Evolutionary conservation across 345 rosid genomes (phyloP), one percentile per base, ranked within the genome.

Genomic region (Xanthoceras sorbifolium): DNA sequence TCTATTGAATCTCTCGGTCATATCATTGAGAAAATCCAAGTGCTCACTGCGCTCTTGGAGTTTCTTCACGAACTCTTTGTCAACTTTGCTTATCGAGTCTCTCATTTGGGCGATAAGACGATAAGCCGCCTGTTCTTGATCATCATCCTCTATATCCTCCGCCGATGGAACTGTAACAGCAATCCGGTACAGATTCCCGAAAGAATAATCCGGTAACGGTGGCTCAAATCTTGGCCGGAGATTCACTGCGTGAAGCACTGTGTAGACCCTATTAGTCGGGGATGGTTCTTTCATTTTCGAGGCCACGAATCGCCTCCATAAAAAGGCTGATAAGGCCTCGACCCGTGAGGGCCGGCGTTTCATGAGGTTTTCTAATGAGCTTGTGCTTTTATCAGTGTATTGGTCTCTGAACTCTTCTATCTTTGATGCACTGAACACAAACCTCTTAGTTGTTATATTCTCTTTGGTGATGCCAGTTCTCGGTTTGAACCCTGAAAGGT

Each of bases 241-340:
- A 34, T 86, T 84, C 61, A 84, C 80, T 11, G 85, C 63, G 9
- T 75, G 85, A 44, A 73, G 11, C 42, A 83, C 54, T 6, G 59
- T 5, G 72, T 68, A 77, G 0, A 48, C 14, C 42, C 23, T 73
- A 10, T 29, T 42, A 10, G 74, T 46, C 12, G 18, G 15, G 9
- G 70, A 25, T 55, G 73, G 22, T 20, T 57, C 11, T 57, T 57
- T 54, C 40, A 64, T 15, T 15, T 72, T 78, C 1, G 73, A 34
- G 9, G 75, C 64, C 1, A 71, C 17, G 32, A 77, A 80, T 38
- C 82, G 74, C 65, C 57, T 77, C 86, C 86, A 85, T 60, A 87
- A 57, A 57, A 85, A 80, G 20, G 84, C 76, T 1, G 86, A 78
- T 18, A 87, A 80, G 1, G 86, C 87, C 50, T 85, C 87, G 9